These are phyloP conservation scores for Vigna unguiculata DNA, from an alignment of 306 rosid genomes.

Conservation along the genomic window DNA sequence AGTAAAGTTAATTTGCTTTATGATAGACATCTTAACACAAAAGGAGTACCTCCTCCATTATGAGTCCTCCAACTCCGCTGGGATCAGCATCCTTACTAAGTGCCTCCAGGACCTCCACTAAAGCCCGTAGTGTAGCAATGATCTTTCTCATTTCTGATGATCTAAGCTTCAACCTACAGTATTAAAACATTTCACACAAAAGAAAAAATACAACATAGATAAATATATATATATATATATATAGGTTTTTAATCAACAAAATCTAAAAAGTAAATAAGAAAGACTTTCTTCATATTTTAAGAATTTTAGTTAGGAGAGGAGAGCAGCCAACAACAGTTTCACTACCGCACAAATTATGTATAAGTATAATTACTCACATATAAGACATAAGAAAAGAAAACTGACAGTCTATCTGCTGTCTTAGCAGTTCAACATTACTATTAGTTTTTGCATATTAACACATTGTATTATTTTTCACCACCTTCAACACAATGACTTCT, in stretches of 20 bases:
- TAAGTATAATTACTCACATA: background rate
- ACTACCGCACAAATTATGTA: slow-evolving; percentile 28
- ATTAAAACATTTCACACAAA: slow-evolving; percentile 42
- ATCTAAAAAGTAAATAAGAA: slow-evolving; percentile 6
- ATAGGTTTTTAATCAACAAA: slow-evolving; percentile 19
- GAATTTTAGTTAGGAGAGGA: slow-evolving; percentile 25
- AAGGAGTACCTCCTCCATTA: slow-evolving; percentile 81
- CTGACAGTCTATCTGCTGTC: slow-evolving; percentile 14
- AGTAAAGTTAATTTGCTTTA: slow-evolving; percentile 11
- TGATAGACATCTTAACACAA: slow-evolving; percentile 37
- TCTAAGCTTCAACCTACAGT: slow-evolving; percentile 59
- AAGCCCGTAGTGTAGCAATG: slow-evolving; percentile 80
- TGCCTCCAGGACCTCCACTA: slow-evolving; percentile 94
- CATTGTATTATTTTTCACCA: background rate
- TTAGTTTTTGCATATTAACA: slow-evolving; percentile 22
- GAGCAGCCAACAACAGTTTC: slow-evolving; percentile 16
- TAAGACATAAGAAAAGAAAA: slow-evolving; percentile 21
- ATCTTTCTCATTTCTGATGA: slow-evolving; percentile 72
- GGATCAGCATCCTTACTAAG: slow-evolving; percentile 89
- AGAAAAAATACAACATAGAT: slow-evolving; percentile 25
- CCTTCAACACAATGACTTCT: slow-evolving; percentile 12
- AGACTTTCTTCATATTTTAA: slow-evolving; percentile 29
- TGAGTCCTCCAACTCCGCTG: slow-evolving; percentile 77
- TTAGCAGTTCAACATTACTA: background rate
- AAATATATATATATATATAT: slow-evolving; percentile 13